phyloP scores from a whole-genome alignment of 2,329 filamentous ascomycete species.

The Ceratocystis variospora region DNA sequence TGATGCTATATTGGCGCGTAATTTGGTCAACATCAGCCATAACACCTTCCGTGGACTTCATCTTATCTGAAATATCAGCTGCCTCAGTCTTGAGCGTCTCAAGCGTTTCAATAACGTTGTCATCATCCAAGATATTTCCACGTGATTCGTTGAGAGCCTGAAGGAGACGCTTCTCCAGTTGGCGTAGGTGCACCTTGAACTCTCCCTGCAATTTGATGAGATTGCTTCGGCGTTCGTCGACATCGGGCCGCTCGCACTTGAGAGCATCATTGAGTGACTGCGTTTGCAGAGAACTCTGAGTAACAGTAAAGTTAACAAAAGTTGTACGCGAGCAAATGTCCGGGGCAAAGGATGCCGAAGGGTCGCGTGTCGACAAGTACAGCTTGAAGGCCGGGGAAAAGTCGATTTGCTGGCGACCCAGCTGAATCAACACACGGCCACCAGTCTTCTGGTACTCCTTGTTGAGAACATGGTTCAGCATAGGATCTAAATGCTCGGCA shows the following conservation, averaged over 20 bases:
- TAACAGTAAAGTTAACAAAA: constrained; percentile 98
- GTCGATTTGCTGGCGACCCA: constrained; percentile 97
- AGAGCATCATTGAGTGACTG: constrained; percentile 95
- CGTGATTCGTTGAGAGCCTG: constrained; percentile 95
- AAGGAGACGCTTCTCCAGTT: constrained; percentile 84
- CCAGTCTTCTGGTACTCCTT: constrained; percentile 99
- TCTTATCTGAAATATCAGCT: constrained; percentile 90
- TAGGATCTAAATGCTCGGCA: constrained; percentile 90
- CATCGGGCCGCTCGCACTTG: constrained; percentile 92
- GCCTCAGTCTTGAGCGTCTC: constrained; percentile 97
- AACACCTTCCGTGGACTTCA: constrained; percentile 89
- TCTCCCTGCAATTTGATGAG: constrained; percentile 98
- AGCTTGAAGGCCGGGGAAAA: constrained; percentile 95
- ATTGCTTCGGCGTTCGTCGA: constrained; percentile 90
- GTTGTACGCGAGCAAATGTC: constrained; percentile 97
- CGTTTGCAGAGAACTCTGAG: constrained; percentile 94
- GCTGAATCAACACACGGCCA: constrained; percentile 92
- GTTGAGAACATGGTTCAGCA: constrained; percentile 96
- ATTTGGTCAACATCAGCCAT: constrained; percentile 97
- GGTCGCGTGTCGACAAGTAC: constrained; percentile 88
- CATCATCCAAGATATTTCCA: constrained; percentile 95
- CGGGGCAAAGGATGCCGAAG: constrained; percentile 86
- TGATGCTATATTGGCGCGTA: constrained; percentile 83
- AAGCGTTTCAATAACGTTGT: constrained; percentile 93
- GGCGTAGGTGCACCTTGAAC: constrained; percentile 94